Evolutionary conservation across 176 grass and related monocot species (phyloP).

Genomic region (Oryza meyeriana): DNA sequence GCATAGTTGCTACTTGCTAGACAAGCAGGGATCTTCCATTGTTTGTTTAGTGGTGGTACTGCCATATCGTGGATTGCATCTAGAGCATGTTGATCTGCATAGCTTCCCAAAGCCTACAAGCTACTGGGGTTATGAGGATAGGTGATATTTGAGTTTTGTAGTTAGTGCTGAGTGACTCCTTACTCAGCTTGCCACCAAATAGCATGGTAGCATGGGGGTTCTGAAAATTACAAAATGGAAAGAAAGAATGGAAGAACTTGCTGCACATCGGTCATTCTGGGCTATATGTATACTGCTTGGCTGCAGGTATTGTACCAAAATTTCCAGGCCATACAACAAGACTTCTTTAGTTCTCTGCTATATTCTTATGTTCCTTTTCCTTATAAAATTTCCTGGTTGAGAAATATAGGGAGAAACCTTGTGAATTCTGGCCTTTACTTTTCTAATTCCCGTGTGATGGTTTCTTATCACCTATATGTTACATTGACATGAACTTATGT

Average conservation of each 20-base stretch:
- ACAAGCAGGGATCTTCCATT: constrained; percentile 3
- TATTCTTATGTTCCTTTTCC: neutral
- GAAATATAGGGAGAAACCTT: neutral
- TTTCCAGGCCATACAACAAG: neutral
- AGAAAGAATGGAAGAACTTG: neutral
- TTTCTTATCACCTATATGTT: constrained; percentile 6
- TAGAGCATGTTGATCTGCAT: neutral
- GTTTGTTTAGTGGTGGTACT: neutral
- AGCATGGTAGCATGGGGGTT: neutral
- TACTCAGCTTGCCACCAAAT: neutral
- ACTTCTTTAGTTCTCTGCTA: neutral
- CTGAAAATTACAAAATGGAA: neutral
- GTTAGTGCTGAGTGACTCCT: neutral
- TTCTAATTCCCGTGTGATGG: constrained; percentile 6
- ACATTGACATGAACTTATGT: constrained; percentile 18
- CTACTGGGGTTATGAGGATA: neutral
- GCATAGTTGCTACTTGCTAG: neutral
- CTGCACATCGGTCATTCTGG: neutral
- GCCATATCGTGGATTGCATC: neutral
- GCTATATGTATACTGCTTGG: neutral
- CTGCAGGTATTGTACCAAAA: neutral
- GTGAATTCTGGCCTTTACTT: neutral
- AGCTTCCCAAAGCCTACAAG: neutral
- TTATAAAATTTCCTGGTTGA: constrained; percentile 10
- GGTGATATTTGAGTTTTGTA: neutral